Evolutionary conservation across 176 grass and related monocot species (phyloP), one percentile per base, ranked within the genome.

Genomic region (Eleusine coracana): DNA sequence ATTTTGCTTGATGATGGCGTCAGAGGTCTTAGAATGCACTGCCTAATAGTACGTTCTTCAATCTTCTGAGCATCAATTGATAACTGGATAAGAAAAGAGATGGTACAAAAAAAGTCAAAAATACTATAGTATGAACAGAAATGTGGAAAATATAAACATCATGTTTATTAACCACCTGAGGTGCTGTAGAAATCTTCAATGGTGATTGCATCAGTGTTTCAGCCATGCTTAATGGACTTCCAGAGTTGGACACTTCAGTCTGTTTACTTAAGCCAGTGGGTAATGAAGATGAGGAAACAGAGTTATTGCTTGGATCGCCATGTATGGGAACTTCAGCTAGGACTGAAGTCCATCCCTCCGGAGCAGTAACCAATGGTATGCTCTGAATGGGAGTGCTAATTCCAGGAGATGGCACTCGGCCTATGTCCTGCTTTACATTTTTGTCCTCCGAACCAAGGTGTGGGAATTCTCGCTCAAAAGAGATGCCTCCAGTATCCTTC

Each of bases 381-480:
- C 76, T 90, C 79, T 95, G 85, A 92, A 90, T 87, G 27, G 82
- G 85, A 40, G 79, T 81, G 85, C 54, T 95, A 78, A 90, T 82
- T 70, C 93, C 90, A 89, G 82, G 85, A 86, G 90, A 87, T 81
- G 87, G 84, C 69, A 86, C 82, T 82, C 82, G 75, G 37, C 66
- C 59, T 44, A 83, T 70, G 10, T 95, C 93, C 50, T 71, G 83
- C 63, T 77, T 82, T 77, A 61, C 82, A 86, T 92, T 82, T 77
- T 85, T 92, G 18, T 89, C 87, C 55, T 92, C 87, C 48, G 76
- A 66, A 86, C 82, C 82, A 84, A 95, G 93, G 70, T 91, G 80
- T 34, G 93, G 93, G 41, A 95, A 95, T 65, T 92, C 90, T 81
- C 74, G 74, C 75, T 94, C 92, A 80, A 94, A 94, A 65, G 82